A percentile compares a stretch with the other conserved stretches of the same genome.
These are phyloP conservation scores for Harringtonia lauricola DNA, from an alignment of 2,329 filamentous ascomycete genomes.

Conservation along the genomic window DNA sequence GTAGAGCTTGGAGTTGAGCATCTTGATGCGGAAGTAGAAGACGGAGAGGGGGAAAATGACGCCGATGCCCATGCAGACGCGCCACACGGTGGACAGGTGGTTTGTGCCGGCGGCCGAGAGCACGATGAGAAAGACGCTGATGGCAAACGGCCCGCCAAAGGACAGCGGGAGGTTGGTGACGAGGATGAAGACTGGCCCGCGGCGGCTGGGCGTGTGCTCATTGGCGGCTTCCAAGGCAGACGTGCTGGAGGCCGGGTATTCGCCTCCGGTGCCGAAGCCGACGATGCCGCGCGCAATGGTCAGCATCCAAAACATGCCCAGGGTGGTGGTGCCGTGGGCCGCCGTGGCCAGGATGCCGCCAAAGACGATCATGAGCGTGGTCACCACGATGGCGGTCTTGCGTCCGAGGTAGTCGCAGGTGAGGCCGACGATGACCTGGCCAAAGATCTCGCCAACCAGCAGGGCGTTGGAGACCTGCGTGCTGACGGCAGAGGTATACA, in stretches of 20 bases:
- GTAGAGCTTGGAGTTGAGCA: constrained; percentile 38
- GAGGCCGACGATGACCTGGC: constrained; percentile 42
- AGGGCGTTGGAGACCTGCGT: constrained; percentile 39
- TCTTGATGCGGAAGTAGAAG: constrained; percentile 40
- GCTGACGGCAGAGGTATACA: constrained; percentile 22
- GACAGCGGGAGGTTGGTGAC: constrained; percentile 35
- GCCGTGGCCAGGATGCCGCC: constrained; percentile 36
- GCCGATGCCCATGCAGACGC: constrained; percentile 38
- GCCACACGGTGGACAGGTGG: constrained; percentile 33
- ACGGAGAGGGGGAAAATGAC: constrained; percentile 37
- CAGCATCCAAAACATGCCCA: constrained; percentile 40
- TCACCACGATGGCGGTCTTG: constrained; percentile 33
- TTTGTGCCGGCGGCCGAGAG: constrained; percentile 32
- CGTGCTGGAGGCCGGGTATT: constrained; percentile 40
- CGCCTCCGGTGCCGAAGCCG: constrained; percentile 33
- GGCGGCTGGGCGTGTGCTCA: constrained; percentile 23
- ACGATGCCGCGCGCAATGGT: constrained; percentile 28
- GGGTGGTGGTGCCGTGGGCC: constrained; percentile 24
- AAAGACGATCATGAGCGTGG: constrained; percentile 30
- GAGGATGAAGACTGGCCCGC: constrained; percentile 45
- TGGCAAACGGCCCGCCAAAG: constrained; percentile 39
- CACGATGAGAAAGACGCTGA: constrained; percentile 36
- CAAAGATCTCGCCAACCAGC: constrained; percentile 43
- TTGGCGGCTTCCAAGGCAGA: constrained; percentile 43
- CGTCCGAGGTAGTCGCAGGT: constrained; percentile 38